These are phyloP conservation scores for Phyllosticta citribraziliensis DNA, from an alignment of 2,329 filamentous ascomycete species.

Conservation along the genomic window DNA sequence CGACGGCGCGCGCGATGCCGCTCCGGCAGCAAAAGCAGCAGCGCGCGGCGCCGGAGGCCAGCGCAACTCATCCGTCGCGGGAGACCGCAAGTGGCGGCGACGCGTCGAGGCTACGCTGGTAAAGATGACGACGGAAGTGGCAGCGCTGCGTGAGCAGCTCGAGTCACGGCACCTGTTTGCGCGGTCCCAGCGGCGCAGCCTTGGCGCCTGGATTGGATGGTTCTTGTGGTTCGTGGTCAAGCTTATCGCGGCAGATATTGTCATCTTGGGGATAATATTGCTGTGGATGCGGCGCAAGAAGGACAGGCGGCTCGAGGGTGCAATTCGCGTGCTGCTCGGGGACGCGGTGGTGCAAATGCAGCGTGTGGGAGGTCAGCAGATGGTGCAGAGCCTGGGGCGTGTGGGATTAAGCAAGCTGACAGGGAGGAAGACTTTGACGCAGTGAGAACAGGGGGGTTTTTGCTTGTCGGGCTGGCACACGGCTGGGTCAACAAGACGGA, in stretches of 20 bases:
- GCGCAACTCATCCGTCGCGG: not conserved
- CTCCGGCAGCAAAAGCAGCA: not conserved
- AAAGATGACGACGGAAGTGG: slow-evolving; percentile 84
- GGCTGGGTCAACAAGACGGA: not conserved
- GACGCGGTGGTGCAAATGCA: slow-evolving; percentile 32
- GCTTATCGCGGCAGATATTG: slow-evolving; percentile 63
- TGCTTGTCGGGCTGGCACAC: not conserved
- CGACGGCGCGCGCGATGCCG: slow-evolving; percentile 2
- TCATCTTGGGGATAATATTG: slow-evolving; percentile 55
- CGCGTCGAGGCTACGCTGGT: slow-evolving; percentile 79
- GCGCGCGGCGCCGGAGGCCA: not conserved
- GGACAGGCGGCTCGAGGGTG: slow-evolving; percentile 62
- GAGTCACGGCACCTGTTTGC: slow-evolving; percentile 63
- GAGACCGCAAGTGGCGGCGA: slow-evolving; percentile 59
- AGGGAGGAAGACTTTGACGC: slow-evolving; percentile 12
- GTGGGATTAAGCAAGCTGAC: slow-evolving; percentile 18
- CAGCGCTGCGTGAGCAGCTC: slow-evolving; percentile 84
- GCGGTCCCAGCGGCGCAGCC: slow-evolving; percentile 52
- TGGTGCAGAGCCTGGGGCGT: slow-evolving; percentile 14
- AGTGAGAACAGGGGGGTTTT: not conserved
- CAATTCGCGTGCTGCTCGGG: slow-evolving; percentile 55
- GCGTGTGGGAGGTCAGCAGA: slow-evolving; percentile 21
- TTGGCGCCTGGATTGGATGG: slow-evolving; percentile 63
- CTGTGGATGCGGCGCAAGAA: slow-evolving; percentile 64
- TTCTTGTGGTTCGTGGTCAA: slow-evolving; percentile 59